Conservation (phyloP, 495 filamentous ascomycete genomes). For the Penicillium coffeae region DNA sequence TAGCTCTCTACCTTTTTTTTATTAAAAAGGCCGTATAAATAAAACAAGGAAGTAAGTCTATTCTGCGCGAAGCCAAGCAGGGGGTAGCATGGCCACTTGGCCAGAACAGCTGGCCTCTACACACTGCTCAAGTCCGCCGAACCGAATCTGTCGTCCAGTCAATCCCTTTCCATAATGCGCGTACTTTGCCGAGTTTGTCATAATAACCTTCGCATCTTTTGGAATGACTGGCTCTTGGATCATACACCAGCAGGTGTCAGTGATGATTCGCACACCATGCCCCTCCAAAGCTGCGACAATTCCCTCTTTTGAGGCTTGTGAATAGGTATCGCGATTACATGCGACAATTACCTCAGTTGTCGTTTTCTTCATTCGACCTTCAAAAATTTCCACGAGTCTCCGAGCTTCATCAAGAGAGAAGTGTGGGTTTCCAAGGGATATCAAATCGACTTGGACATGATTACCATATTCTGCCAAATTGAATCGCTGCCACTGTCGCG, state of each 20-base stretch:
- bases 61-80: not conserved
- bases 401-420: constrained; percentile 24
- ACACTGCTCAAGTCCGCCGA: constrained; percentile 20
- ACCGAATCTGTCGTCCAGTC: constrained; percentile 13
- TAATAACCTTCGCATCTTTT: constrained; percentile 4
- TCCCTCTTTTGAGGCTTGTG: constrained; percentile 8
- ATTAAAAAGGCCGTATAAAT: too few species aligned
- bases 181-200: constrained; percentile 32
- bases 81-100: not conserved
- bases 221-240: constrained; percentile 23
- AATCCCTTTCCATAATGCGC: constrained; percentile 25
- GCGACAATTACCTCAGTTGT: constrained; percentile 16
- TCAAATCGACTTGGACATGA: constrained; percentile 15
- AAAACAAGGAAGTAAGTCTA: too few species aligned
- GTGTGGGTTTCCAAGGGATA: constrained; percentile 35
- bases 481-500: not conserved
- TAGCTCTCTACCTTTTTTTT: too few species aligned
- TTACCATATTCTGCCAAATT: not conserved
- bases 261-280: constrained; percentile 24
- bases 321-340: constrained; percentile 17
- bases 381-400: constrained; percentile 9
- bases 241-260: constrained; percentile 34
- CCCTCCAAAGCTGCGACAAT: constrained; percentile 10
- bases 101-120: constrained; percentile 12
- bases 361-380: constrained; percentile 8